These are phyloP conservation scores for Coemansia guatemalensis DNA, from an alignment of 192 early-diverging fungal species.

Conservation along the genomic window DNA sequence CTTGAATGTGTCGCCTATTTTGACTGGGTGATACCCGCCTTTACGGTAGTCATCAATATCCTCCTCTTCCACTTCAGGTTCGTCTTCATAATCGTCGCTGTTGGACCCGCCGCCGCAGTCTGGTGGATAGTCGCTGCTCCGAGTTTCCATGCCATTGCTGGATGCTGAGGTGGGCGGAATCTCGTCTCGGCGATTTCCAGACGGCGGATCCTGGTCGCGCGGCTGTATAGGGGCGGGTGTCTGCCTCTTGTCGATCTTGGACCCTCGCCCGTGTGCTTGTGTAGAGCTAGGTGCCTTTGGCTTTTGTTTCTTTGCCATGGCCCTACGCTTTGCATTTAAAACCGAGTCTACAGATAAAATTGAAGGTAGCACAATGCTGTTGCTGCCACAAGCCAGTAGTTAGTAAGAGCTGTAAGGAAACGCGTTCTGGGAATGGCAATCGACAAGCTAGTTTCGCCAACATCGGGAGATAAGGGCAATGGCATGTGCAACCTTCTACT, in stretches of 20 bases:
- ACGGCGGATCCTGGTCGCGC: not conserved
- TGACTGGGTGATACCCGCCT: constrained; percentile 93
- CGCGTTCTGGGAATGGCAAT: not conserved
- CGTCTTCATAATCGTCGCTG: constrained; percentile 50
- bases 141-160: not conserved
- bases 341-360: constrained; percentile 25
- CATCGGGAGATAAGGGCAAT: not conserved
- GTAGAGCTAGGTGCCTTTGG: constrained; percentile 12
- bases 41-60: constrained; percentile 88
- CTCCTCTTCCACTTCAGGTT: constrained; percentile 75
- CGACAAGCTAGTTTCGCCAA: not conserved
- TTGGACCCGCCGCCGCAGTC: constrained; percentile 14
- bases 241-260: not conserved
- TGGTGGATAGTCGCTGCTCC: not conserved
- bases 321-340: constrained; percentile 50
- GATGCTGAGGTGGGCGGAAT: not conserved
- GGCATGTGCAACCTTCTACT: not conserved
- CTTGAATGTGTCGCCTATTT: constrained; percentile 79
- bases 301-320: constrained; percentile 54
- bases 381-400: not conserved
- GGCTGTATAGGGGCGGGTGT: not conserved
- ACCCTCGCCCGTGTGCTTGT: not conserved
- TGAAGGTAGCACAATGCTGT: not conserved
- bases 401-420: not conserved
- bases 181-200: not conserved